Evolutionary conservation across 495 filamentous ascomycete species (phyloP).

Genomic region (Xylaria telfairii): DNA sequence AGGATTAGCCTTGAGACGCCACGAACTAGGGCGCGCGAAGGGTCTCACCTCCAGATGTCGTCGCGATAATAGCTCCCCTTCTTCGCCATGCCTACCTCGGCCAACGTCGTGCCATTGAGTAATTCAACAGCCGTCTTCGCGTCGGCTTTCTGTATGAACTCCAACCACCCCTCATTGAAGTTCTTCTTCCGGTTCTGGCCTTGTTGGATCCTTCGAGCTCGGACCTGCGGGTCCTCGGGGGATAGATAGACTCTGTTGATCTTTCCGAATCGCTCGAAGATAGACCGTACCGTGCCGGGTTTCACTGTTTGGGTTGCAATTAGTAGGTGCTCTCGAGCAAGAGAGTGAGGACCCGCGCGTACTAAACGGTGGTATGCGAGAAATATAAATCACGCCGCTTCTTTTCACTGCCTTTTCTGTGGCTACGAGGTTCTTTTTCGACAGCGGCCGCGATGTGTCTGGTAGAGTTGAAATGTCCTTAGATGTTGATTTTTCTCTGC

Average conservation of each 20-base stretch:
- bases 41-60: slow-evolving; percentile 74
- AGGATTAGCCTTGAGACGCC: background rate
- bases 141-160: slow-evolving; percentile 75
- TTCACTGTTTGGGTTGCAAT: slow-evolving; percentile 59
- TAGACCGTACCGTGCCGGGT: slow-evolving; percentile 76
- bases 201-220: slow-evolving; percentile 62
- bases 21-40: background rate
- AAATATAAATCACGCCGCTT: slow-evolving; percentile 87
- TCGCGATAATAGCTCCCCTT: slow-evolving; percentile 91
- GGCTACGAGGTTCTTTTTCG: slow-evolving; percentile 64
- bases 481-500: slow-evolving; percentile 27
- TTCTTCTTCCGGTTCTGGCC: slow-evolving; percentile 89
- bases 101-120: slow-evolving; percentile 81
- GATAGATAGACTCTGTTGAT: slow-evolving; percentile 88
- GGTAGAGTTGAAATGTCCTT: slow-evolving; percentile 44
- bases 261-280: slow-evolving; percentile 77
- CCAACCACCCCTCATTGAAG: slow-evolving; percentile 94
- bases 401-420: slow-evolving; percentile 63
- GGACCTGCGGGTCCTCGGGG: slow-evolving; percentile 72
- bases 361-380: slow-evolving; percentile 86
- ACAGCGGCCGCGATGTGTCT: slow-evolving; percentile 55
- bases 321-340: background rate
- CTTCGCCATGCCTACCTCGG: slow-evolving; percentile 61
- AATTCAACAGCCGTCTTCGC: slow-evolving; percentile 86
- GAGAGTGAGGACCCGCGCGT: background rate